Evolutionary conservation across 495 filamentous ascomycete species (phyloP), one percentile per base, ranked within the genome.

Genomic region (Podospora didyma): DNA sequence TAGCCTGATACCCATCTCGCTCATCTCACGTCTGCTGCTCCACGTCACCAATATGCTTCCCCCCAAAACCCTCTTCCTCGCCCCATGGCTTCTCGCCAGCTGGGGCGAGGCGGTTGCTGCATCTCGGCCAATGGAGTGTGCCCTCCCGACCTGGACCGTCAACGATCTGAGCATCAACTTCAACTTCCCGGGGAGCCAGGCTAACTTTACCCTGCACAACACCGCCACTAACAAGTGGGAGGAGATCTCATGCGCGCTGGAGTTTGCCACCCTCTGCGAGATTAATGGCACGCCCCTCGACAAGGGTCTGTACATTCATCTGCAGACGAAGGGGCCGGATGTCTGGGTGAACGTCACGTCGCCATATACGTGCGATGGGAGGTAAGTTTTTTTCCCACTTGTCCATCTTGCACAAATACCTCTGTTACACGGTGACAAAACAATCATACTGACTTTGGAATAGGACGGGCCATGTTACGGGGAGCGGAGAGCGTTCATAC

Each of bases 271-370:
- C 1, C 28, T 55, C 7, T 55, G 53, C 20, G 53, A 55, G 45
- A 47, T 55, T 14, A 41, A 28, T 20, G 53, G 53, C 10, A 55
- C 53, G 12, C 20, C 53, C 1, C 16, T 3, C n/a, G 31, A 55
- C 22, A 55, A 55, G 53, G 45, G 39, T 19, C 20, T 55, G 20
- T 55, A 55, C 45, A 26, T 55, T 28, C 53, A 55, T 17, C 45
- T 55, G 17, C 53, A 55, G 53, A 34, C 24, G 16, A 47, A 47
- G 45, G 49, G 34, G 28, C 44, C 47, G 23, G 37, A 54, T 21
- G 53, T 55, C 2, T 55, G 53, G 53, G 44, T 55, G 14, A 55
- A 55, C 12, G 53, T 55, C 24, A 55, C 53, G 34, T 37, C 28
- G 11, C 21, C 53, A 39, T 55, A 28, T 20, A 55, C 53, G 0